Base-by-base conservation (phyloP, 2,329 filamentous ascomycete species). In the Fusarium torreyae region DNA sequence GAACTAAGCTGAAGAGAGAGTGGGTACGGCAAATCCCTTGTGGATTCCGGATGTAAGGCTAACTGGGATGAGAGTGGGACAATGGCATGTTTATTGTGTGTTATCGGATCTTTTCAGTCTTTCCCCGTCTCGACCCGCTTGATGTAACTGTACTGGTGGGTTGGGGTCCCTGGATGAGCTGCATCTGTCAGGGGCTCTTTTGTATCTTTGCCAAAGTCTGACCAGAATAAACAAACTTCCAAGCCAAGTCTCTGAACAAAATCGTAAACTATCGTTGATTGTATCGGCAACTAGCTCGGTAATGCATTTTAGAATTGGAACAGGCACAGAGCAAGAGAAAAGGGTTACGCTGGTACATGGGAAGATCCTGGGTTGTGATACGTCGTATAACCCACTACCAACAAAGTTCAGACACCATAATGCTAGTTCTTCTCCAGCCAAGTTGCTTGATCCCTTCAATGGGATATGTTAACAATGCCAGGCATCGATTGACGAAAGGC, bases 131-230 rank as follows among this genome's bases (percentile, higher is more conserved):
- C 26, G 46, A 28, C 40, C 55, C 45, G 48, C 34, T 42, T 20
- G 40, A 63, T 63, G 55, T 40, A 46, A 53, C 55, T 40, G 3
- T 53, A 3, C 44, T 53, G 59, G 54, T 60, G 39, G 45, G 28
- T 24, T 22, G 26, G 22, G 33, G 45, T 51, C 45, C 54, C 7
- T 38, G 26, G 5, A 31, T 33, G 28, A 31, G 18, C 54, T 62
- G 58, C 54, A 46, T 11, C 40, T 52, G 38, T 52, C 31, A 59
- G 53, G 58, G 54, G 54, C 39, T 24, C 15, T 14, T 7, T 22
- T 20, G 31, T 10, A 18, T 14, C 5, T 15, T 31, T 49, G 22
- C 22, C 48, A 18, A 34, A 44, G 46, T 22, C 31, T 22, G 34
- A 14, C 17, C 17, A 24, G 22, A 24, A 24, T 26, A 14, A 36